These are phyloP conservation scores for Moesziomyces aphidis DNA, from an alignment of 1,284 basidiomycete genomes.

Conservation along the genomic window DNA sequence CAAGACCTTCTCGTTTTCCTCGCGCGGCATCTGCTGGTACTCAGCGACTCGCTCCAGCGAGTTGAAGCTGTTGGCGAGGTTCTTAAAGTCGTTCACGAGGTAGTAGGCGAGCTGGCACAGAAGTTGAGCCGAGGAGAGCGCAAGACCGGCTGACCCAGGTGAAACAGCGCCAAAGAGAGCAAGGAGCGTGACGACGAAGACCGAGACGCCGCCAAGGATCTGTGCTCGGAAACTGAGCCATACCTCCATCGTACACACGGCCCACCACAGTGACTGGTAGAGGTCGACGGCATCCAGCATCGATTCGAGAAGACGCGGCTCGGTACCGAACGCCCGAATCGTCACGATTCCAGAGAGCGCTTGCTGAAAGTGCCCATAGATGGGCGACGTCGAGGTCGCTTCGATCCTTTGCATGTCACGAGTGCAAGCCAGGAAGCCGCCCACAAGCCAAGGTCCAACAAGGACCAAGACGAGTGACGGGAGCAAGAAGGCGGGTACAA, in stretches of 20 bases:
- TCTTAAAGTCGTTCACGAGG: slow-evolving; percentile 50
- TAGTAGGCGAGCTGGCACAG: slow-evolving; percentile 53
- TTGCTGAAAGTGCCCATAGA: slow-evolving; percentile 61
- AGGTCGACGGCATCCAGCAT: slow-evolving; percentile 52
- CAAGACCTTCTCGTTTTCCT: slow-evolving; percentile 70
- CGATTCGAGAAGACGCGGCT: slow-evolving; percentile 48
- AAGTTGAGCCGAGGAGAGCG: slow-evolving; percentile 74
- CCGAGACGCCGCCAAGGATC: slow-evolving; percentile 49
- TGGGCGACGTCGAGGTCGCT: slow-evolving; percentile 62
- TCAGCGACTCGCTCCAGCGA: slow-evolving; percentile 88
- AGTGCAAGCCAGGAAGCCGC: slow-evolving; percentile 56
- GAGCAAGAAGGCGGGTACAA: slow-evolving; percentile 58
- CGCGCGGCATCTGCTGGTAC: slow-evolving; percentile 87
- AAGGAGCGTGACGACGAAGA: slow-evolving; percentile 71
- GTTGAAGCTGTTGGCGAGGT: slow-evolving; percentile 71
- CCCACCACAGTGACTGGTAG: slow-evolving; percentile 61
- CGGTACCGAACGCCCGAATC: slow-evolving; percentile 61
- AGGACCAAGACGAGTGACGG: slow-evolving; percentile 43
- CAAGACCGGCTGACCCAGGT: slow-evolving; percentile 84
- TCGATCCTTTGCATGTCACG: slow-evolving; percentile 66
- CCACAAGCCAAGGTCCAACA: slow-evolving; percentile 53
- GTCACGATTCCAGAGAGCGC: slow-evolving; percentile 62
- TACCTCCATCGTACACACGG: slow-evolving; percentile 64
- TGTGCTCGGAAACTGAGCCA: slow-evolving; percentile 55
- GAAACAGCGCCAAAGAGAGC: slow-evolving; percentile 77